These are phyloP conservation scores for Kuraishia hungarica DNA, from an alignment of 805 yeast genomes.

Conservation along the genomic window DNA sequence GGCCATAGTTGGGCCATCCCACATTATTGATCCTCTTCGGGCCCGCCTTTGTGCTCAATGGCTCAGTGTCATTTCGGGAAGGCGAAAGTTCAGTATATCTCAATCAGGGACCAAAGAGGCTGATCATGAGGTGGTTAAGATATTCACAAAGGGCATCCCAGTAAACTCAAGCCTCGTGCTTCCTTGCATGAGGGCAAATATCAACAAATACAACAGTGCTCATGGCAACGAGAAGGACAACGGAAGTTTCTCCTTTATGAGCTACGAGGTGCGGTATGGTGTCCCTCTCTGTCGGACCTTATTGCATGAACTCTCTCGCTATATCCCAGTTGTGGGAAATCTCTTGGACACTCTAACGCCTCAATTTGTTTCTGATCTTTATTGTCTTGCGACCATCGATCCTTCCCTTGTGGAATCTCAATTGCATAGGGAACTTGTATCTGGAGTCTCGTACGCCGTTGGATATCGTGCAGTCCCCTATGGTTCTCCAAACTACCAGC, in stretches of 20 bases:
- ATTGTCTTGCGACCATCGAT: conserved; percentile 33
- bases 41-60: conserved; percentile 32
- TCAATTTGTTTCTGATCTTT: conserved; percentile 39
- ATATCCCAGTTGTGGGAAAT: conserved; percentile 36
- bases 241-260: conserved; percentile 10
- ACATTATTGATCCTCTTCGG: conserved; percentile 22
- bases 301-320: conserved; percentile 29
- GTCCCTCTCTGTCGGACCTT: conserved; percentile 31
- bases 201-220: conserved; percentile 19
- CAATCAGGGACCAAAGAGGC: no score
- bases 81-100: conserved; percentile 6
- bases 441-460: conserved; percentile 41
- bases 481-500: conserved; percentile 4
- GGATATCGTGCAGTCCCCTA: conserved; percentile 25
- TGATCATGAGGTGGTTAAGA: neutral
- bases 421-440: conserved; percentile 40
- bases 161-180: conserved; percentile 9
- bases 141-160: neutral
- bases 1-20: conserved; percentile 32
- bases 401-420: conserved; percentile 38
- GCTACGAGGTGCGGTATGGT: conserved; percentile 28
- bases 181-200: conserved; percentile 29
- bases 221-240: conserved; percentile 7
- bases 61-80: conserved; percentile 21
- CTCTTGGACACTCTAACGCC: conserved; percentile 41